These are phyloP conservation scores for Phaffomyces opuntiae DNA, from an alignment of 805 yeast genomes.

Conservation along the genomic window DNA sequence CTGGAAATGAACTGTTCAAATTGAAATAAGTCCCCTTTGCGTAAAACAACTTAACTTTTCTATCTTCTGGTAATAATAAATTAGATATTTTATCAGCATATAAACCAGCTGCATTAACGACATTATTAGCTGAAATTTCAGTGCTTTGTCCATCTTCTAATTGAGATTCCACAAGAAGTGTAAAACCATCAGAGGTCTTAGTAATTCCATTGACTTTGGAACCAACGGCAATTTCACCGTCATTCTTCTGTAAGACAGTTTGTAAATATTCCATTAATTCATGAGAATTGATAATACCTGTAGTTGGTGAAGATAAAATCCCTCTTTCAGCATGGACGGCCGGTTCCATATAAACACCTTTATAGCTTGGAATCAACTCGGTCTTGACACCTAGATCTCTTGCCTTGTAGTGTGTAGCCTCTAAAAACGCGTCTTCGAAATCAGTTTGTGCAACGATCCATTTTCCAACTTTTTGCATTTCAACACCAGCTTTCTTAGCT, in stretches of 20 bases:
- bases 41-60: conserved; percentile 53
- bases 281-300: conserved; percentile 84
- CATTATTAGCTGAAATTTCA: conserved; percentile 43
- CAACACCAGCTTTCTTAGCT: conserved; percentile 41
- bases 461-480: conserved; percentile 64
- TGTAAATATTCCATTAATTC: conserved; percentile 56
- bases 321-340: conserved; percentile 56
- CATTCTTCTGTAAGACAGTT: conserved; percentile 45
- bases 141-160: conserved; percentile 28
- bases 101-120: conserved; percentile 77
- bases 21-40: conserved; percentile 85
- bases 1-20: conserved; percentile 41
- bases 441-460: conserved; percentile 84
- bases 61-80: conserved; percentile 53
- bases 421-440: conserved; percentile 51
- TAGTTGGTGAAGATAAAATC: conserved; percentile 65
- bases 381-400: conserved; percentile 50
- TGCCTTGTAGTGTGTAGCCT: conserved; percentile 44
- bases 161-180: conserved; percentile 24
- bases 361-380: conserved; percentile 39
- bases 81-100: conserved; percentile 69
- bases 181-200: conserved; percentile 23
- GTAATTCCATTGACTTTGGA: conserved; percentile 44
- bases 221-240: conserved; percentile 59
- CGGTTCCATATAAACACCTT: conserved; percentile 53